Evolutionary conservation across 768 basidiomycete species (phyloP), one percentile per base, ranked within the genome.

Genomic region (Cystobasidium tubakii): DNA sequence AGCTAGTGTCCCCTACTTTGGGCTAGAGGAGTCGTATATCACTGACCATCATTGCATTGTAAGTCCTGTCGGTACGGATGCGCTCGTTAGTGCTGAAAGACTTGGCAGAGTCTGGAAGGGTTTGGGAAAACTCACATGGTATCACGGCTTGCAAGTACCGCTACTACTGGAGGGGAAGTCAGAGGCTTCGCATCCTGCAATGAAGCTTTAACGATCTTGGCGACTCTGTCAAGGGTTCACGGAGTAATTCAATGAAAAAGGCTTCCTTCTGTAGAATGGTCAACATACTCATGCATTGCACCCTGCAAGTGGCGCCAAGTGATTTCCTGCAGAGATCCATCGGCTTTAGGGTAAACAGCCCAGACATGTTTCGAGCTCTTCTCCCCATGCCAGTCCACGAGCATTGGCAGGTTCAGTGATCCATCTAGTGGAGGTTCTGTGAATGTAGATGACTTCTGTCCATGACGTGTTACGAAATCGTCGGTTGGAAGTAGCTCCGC

Each of bases 371-470:
- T 29, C 21, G 57, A 9, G 27, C 57, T 60, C 33, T 60, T 60
- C 29, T 60, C 57, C 15, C 57, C 57, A 31, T 60, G 57, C 57
- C 57, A 60, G 27, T 60, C 57, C 13, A 60, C 57, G 7, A 60
- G 57, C 57, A 60, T 60, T 3, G 57, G 57, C 12, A 60, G 57
- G 33, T 29, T 60, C 13, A 60, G 21, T 17, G 57, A 29, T 4
- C 57, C 57, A 34, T 60, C 57, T 21, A 60, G 29, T 9, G 57
- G 57, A 25, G 57, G 57, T 31, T 60, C 57, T 27, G 57, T 34
- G 57, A 60, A 60, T 4, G 57, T 60, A 12, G 25, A 29, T 21
- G 57, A 60, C 1, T 60, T 60, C 57, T 60, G 57, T 29, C 57
- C 57, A 60, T 60, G 57, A 23, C 29, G 57, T 6, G 57, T 60